phyloP scores from a whole-genome alignment of 2,329 filamentous ascomycete genomes.

The Blastomyces gilchristii region DNA sequence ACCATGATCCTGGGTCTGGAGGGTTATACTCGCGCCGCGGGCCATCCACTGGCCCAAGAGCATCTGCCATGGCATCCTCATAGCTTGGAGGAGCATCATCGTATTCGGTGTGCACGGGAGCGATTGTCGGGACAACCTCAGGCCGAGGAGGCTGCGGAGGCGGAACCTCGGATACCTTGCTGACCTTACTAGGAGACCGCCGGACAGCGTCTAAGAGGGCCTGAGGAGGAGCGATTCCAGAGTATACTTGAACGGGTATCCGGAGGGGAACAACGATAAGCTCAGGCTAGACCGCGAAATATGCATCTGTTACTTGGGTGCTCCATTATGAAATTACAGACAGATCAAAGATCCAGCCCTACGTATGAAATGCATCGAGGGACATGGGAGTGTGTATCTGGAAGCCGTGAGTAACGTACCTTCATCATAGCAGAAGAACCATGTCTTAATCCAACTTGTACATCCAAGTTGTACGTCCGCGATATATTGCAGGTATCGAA shows the following conservation, averaged over 20 bases:
- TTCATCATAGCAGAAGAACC: constrained; percentile 47
- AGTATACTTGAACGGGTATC: constrained; percentile 72
- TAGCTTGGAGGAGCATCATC: constrained; percentile 90
- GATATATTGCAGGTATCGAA: constrained; percentile 84
- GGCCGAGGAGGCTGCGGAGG: constrained; percentile 37
- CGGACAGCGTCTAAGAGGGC: constrained; percentile 61
- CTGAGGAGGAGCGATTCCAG: constrained; percentile 71
- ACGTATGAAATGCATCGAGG: neutral
- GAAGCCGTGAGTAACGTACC: constrained; percentile 28
- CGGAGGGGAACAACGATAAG: constrained; percentile 67
- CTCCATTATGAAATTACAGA: neutral
- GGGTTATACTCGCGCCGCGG: constrained; percentile 47
- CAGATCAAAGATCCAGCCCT: too few species aligned
- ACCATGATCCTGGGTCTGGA: constrained; percentile 25
- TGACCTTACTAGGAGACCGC: constrained; percentile 18
- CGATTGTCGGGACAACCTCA: constrained; percentile 16
- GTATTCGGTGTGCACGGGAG: constrained; percentile 17
- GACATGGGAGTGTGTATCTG: neutral
- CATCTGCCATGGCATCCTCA: constrained; percentile 79
- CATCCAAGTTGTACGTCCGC: constrained; percentile 71
- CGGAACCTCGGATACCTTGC: constrained; percentile 21
- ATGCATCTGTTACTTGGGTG: neutral
- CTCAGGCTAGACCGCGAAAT: constrained; percentile 46
- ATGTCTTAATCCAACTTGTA: constrained; percentile 68
- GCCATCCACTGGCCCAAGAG: constrained; percentile 62